These are phyloP conservation scores for Phialocephala subalpina DNA, from an alignment of 2,329 filamentous ascomycete species.

Conservation along the genomic window DNA sequence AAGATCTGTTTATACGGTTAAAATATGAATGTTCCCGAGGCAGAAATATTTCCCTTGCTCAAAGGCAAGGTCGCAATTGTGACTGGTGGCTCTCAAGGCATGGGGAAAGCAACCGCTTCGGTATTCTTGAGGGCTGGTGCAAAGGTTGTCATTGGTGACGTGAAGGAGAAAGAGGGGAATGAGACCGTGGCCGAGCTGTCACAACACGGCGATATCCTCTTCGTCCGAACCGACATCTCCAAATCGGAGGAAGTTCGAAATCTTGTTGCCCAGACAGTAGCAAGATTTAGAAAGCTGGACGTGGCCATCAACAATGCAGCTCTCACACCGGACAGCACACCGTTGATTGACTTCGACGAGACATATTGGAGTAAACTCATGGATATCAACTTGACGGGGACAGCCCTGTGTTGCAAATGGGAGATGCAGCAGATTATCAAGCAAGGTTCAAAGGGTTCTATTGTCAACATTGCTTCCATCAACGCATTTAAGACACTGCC, in stretches of 20 bases:
- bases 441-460: background rate
- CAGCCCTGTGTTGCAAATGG: background rate
- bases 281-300: background rate
- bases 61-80: slow-evolving; percentile 5
- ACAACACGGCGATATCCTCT: background rate
- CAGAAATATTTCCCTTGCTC: background rate
- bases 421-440: slow-evolving; percentile 3
- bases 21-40: background rate
- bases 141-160: background rate
- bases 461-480: slow-evolving; percentile 8
- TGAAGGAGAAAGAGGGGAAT: background rate
- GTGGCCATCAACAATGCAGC: slow-evolving; percentile 1
- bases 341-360: background rate
- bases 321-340: background rate
- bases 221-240: background rate
- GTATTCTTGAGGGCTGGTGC: background rate
- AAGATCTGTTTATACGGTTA: too few relatives aligned
- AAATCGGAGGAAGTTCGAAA: background rate
- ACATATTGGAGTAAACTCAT: background rate
- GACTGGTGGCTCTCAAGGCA: slow-evolving; percentile 1
- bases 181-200: background rate
- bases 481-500: background rate
- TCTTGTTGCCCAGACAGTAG: background rate
- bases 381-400: background rate
- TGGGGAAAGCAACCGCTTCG: background rate